Base-by-base conservation (phyloP, 352 stramenopile genomes). In the Phytopythium sindhum region DNA sequence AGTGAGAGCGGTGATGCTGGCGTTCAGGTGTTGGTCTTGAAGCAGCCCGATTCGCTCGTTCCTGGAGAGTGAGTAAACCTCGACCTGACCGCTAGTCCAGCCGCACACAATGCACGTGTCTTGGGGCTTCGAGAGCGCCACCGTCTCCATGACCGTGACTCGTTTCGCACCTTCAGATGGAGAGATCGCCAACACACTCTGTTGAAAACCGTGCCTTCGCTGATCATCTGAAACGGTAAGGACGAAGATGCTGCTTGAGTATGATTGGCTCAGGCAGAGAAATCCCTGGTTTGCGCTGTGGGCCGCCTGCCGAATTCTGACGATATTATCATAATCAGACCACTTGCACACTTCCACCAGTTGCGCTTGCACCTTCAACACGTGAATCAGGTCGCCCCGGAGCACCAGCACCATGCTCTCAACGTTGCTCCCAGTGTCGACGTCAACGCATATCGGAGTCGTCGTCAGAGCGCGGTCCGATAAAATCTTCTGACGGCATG, bases 281-380 rank as follows among this genome's bases (percentile, higher is more conserved):
- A 57, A 57, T 0, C 29, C 19, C 21, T 44, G 31, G 4, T 0
- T 19, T 26, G 26, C 2, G 9, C 21, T 21, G 8, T 10, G n/a
- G 0, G 19, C 29, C 23, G 52, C 7, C n/a, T 57, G 37, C 29
- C 61, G 59, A 11, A 80, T 9, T 1, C 31, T 48, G 2, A 71
- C 63, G 10, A 81, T 55, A 8, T 69, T 65, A 23, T 84, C 68
- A 7, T 60, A 61, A 2, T 31, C 12, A 1, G 55, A 17, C 39
- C 71, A 50, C 2, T 53, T 37, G 26, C 75, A 61, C 10, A 84
- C 45, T 15, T 80, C 57, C 26, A 67, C 47, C 21, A 90, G 59
- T 23, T 80, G 67, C 9, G 73, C 64, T 35, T 90, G 80, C 21
- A 91, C 72, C 47, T 90, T 91, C 11, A 90, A 60, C n/a, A 90